phyloP scores from a whole-genome alignment of 2,329 filamentous ascomycete species.

The Cytospora piceae region DNA sequence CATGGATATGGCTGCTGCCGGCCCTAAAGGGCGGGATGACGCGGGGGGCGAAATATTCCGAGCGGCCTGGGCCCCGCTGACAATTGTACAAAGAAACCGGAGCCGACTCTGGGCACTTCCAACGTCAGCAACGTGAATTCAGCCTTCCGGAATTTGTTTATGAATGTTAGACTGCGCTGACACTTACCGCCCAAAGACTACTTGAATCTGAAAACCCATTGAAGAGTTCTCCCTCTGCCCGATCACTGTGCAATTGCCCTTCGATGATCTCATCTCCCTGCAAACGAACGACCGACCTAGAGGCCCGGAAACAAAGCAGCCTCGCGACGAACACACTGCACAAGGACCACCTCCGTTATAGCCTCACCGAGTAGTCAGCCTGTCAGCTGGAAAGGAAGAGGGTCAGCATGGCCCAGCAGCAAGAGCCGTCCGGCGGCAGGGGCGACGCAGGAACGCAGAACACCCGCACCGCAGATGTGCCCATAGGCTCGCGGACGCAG shows the following conservation, averaged over 20 bases:
- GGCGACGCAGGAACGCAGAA: slow-evolving; percentile 6
- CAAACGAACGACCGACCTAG: not conserved
- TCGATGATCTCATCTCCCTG: not conserved
- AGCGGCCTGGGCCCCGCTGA: slow-evolving; percentile 14
- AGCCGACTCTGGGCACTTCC: slow-evolving; percentile 21
- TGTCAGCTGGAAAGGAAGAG: not conserved
- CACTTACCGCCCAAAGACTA: not conserved
- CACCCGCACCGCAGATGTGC: slow-evolving; percentile 23
- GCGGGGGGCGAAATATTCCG: slow-evolving; percentile 22
- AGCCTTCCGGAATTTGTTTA: not conserved
- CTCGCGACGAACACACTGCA: not conserved
- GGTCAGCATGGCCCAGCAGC: not conserved
- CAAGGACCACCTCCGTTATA: not conserved
- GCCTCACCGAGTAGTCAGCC: not conserved
- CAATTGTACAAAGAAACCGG: slow-evolving; percentile 20
- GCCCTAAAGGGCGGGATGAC: slow-evolving; percentile 23
- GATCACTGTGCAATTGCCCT: not conserved
- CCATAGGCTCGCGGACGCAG: slow-evolving; percentile 20
- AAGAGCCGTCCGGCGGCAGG: slow-evolving; percentile 21
- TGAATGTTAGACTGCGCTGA: not conserved
- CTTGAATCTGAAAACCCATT: not conserved
- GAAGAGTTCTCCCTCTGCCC: not conserved
- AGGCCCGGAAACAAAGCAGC: not conserved
- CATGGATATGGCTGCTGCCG: slow-evolving; percentile 1
- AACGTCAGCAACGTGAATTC: slow-evolving; percentile 19